These are phyloP conservation scores for Parascedosporium putredinis DNA, from an alignment of 2,329 filamentous ascomycete genomes.

Conservation along the genomic window DNA sequence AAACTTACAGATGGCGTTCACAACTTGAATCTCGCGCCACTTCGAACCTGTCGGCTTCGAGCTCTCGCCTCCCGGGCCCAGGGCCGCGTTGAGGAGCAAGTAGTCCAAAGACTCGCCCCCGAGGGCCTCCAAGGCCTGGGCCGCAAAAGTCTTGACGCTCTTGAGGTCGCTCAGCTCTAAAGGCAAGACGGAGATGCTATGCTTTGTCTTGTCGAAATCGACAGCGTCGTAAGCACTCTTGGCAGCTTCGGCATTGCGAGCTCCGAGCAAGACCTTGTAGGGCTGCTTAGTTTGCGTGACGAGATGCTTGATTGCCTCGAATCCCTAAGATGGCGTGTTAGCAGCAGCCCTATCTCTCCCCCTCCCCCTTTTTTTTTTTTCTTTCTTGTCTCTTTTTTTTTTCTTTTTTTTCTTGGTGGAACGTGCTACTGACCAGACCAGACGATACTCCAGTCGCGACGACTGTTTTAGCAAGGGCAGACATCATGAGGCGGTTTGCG, in stretches of 20 bases:
- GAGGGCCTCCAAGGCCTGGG: constrained; percentile 29
- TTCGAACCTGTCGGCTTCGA: constrained; percentile 29
- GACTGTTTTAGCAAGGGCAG: constrained; percentile 33
- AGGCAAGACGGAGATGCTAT: constrained; percentile 33
- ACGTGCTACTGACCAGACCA: constrained; percentile 29
- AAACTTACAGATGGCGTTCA: constrained; percentile 42
- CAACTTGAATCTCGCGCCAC: constrained; percentile 39
- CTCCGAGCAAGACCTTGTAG: constrained; percentile 39
- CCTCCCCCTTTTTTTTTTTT: no score
- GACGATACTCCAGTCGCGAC: constrained; percentile 40
- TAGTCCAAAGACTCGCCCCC: constrained; percentile 34
- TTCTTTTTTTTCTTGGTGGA: no score
- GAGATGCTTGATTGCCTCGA: constrained; percentile 42
- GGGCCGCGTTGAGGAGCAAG: constrained; percentile 38
- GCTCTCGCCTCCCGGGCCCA: constrained; percentile 24
- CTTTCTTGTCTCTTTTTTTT: no score
- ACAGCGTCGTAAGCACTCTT: constrained; percentile 31
- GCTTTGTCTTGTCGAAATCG: constrained; percentile 27
- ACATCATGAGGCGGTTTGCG: constrained; percentile 21
- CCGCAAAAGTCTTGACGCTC: constrained; percentile 35
- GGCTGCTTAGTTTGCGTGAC: constrained; percentile 29
- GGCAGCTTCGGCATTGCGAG: constrained; percentile 30
- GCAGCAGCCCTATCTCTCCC: no score
- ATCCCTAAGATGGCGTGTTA: no score
- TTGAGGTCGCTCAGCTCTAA: constrained; percentile 36